Percentiles rank a stretch among this genome's conserved stretches.
phyloP scores from a whole-genome alignment of 78 protist species.

The Dictyostelium discoideum region DNA sequence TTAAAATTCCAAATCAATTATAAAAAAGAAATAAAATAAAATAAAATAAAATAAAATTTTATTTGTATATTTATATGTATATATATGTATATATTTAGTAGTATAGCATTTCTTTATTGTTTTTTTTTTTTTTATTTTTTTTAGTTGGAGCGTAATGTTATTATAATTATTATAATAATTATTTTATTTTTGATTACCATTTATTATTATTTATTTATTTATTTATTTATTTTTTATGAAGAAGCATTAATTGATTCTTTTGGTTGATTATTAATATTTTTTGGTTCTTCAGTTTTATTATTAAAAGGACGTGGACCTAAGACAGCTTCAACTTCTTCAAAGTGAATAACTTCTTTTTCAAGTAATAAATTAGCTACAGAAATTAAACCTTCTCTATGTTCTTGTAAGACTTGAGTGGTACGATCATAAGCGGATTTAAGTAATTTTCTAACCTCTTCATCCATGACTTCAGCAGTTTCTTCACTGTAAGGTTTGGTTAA shows the following conservation, averaged over 20 bases:
- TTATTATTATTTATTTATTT: not conserved
- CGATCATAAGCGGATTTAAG: slow-evolving; percentile 65
- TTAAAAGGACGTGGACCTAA: slow-evolving; percentile 82
- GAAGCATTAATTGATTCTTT: not conserved
- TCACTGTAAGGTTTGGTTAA: slow-evolving; percentile 90
- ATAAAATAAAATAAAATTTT: not conserved
- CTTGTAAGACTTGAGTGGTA: slow-evolving; percentile 36
- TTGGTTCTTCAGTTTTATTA: not conserved
- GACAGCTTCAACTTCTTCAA: slow-evolving; percentile 84
- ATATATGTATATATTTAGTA: too few species aligned
- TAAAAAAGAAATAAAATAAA: not conserved
- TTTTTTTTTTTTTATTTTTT: too few species aligned
- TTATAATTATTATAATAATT: too few species aligned
- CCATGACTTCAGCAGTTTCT: slow-evolving; percentile 89
- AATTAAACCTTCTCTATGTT: slow-evolving; percentile 72
- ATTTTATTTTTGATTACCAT: not conserved
- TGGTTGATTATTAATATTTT: slow-evolving; percentile 3
- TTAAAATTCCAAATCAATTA: not conserved
- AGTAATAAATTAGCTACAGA: slow-evolving; percentile 88
- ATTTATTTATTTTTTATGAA: not conserved
- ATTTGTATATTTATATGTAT: too few species aligned
- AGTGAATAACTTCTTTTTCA: slow-evolving; percentile 89
- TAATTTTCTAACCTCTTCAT: slow-evolving; percentile 77
- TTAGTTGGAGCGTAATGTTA: too few species aligned
- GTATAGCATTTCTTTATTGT: too few species aligned